phyloP scores from a whole-genome alignment of 2,329 filamentous ascomycete species.

The Camillea tinctor region DNA sequence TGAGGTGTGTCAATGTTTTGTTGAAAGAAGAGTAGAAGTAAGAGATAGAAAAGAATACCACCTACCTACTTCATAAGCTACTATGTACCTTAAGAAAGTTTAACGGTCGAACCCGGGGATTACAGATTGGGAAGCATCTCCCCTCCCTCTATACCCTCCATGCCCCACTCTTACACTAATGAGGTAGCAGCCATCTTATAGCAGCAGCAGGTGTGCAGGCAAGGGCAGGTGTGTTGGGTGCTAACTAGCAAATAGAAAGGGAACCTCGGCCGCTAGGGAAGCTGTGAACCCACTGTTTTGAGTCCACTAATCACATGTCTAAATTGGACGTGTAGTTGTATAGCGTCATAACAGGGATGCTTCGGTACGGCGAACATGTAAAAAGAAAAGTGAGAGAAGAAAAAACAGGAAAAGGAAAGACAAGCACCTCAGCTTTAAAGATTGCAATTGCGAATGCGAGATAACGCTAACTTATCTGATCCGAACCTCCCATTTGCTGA shows the following conservation, averaged over 20 bases:
- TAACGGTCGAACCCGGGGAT: background rate
- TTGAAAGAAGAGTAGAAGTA: too few species aligned
- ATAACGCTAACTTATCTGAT: constrained; percentile 16
- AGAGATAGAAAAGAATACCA: background rate
- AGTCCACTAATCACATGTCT: background rate
- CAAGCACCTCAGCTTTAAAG: background rate
- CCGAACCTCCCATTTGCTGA: constrained; percentile 10
- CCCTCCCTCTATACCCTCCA: too few species aligned
- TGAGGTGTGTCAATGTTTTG: background rate
- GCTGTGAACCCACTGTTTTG: background rate
- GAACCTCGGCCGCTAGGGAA: background rate
- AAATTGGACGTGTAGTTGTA: background rate
- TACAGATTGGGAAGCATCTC: background rate
- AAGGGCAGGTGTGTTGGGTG: too few species aligned
- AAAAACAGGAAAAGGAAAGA: background rate
- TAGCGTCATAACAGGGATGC: background rate
- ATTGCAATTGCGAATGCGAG: constrained; percentile 16
- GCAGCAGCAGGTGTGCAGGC: too few species aligned
- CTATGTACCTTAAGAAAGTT: background rate
- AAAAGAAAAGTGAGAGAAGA: background rate
- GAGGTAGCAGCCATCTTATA: background rate
- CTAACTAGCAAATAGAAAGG: background rate
- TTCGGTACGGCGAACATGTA: background rate
- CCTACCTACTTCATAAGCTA: too few species aligned
- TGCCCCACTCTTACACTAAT: background rate